Percentiles rank a stretch among this genome's conserved stretches.
These are phyloP conservation scores for Dendrobium nobile DNA, from an alignment of 106 monocot genomes.

Conservation along the genomic window DNA sequence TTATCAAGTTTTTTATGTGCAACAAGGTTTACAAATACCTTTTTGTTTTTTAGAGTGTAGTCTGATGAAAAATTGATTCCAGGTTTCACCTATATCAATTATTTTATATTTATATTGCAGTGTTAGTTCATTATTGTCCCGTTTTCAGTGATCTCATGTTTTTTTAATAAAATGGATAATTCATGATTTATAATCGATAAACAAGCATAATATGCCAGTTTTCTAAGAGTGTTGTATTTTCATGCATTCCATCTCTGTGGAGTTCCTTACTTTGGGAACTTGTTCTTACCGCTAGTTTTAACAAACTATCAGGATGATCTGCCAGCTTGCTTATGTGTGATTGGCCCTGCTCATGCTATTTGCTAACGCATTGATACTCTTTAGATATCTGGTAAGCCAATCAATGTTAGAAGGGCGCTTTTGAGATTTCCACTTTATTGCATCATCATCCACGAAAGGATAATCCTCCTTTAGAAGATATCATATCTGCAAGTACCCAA, in stretches of 20 bases:
- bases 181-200: background rate
- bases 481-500: conserved; percentile 64
- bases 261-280: background rate
- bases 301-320: background rate
- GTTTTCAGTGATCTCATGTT: background rate
- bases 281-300: background rate
- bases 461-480: conserved; percentile 56
- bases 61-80: background rate
- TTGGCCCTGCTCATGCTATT: background rate
- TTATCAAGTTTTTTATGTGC: background rate
- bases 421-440: conserved; percentile 58
- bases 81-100: background rate
- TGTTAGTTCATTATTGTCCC: background rate
- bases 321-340: background rate
- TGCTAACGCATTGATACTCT: background rate
- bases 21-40: background rate
- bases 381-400: conserved; percentile 59
- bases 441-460: conserved; percentile 75
- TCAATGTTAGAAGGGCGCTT: conserved; percentile 46
- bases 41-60: background rate
- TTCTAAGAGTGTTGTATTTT: background rate
- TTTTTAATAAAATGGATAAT: background rate
- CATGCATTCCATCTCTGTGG: background rate
- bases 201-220: background rate
- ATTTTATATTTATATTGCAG: background rate